Percentiles rank a stretch among this genome's conserved stretches.
Evolutionary conservation across 208 protist genomes (phyloP).

Genomic region (Herpetomonas tarakana): DNA sequence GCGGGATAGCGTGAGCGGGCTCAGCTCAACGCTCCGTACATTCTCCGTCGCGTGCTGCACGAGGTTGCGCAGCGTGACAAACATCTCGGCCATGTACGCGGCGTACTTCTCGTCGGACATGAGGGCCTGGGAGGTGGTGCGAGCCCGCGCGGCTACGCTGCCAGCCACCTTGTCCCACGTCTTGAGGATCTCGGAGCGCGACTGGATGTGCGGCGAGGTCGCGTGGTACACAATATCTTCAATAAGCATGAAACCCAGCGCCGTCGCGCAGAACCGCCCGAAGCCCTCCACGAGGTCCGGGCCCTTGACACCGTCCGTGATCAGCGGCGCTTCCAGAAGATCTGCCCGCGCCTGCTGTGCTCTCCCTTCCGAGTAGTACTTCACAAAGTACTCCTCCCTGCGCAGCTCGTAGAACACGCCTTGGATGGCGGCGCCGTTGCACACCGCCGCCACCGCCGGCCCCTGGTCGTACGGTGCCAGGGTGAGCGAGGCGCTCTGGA

Average conservation of each 20-base stretch:
- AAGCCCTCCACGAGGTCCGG: conserved; percentile 49
- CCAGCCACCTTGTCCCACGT: conserved; percentile 69
- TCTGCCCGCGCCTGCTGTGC: conserved; percentile 67
- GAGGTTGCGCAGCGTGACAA: conserved; percentile 55
- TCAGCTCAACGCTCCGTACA: conserved; percentile 69
- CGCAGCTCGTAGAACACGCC: conserved; percentile 77
- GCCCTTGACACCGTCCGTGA: conserved; percentile 21
- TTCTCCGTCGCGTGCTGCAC: conserved; percentile 54
- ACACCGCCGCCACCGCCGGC: conserved; percentile 44
- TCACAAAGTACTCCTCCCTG: conserved; percentile 64
- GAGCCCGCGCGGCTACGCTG: conserved; percentile 43
- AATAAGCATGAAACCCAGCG: conserved; percentile 81
- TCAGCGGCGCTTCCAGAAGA: conserved; percentile 43
- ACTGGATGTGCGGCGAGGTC: conserved; percentile 78
- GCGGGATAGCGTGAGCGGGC: conserved; percentile 63
- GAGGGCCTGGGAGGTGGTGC: conserved; percentile 45
- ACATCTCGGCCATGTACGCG: conserved; percentile 52
- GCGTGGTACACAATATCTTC: conserved; percentile 81
- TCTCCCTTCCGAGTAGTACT: conserved; percentile 72
- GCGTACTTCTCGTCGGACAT: conserved; percentile 49
- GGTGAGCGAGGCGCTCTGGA: conserved; percentile 38
- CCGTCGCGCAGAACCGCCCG: conserved; percentile 52
- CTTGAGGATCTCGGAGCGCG: conserved; percentile 65
- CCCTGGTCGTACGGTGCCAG: conserved; percentile 54
- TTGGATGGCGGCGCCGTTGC: conserved; percentile 73